Conservation (phyloP, 495 filamentous ascomycete genomes). For the Penicillium daleae region DNA sequence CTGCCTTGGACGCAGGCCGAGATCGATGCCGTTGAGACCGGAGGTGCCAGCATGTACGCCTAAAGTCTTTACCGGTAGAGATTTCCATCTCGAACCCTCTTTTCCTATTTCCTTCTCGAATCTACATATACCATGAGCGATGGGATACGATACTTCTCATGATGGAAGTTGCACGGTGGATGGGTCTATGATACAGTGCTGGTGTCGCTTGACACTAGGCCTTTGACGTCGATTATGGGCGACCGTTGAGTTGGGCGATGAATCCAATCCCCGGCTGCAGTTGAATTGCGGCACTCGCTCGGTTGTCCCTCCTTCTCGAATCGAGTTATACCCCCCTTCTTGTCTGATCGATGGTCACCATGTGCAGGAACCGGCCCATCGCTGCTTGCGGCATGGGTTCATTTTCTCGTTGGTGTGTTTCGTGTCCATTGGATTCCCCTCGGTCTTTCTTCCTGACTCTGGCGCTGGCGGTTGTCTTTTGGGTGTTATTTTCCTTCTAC, state of each 20-base stretch:
- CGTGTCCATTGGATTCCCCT: slow-evolving; percentile 20
- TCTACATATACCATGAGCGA: slow-evolving; percentile 25
- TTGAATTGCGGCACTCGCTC: slow-evolving; percentile 3
- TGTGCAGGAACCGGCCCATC: slow-evolving; percentile 7
- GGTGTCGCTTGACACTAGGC: slow-evolving; percentile 11
- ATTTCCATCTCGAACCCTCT: slow-evolving; percentile 4
- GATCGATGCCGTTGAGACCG: slow-evolving; percentile 94
- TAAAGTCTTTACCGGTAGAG: slow-evolving; percentile 38
- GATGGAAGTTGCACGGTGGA: slow-evolving; percentile 25
- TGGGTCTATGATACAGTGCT: slow-evolving; percentile 13
- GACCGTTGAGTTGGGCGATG: slow-evolving; percentile 9
- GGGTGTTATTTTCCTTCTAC: slow-evolving; percentile 35
- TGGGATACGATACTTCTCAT: slow-evolving; percentile 29
- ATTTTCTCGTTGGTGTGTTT: slow-evolving; percentile 17
- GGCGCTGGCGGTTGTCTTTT: slow-evolving; percentile 48
- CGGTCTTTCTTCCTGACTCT: slow-evolving; percentile 21
- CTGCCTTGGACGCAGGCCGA: slow-evolving; percentile 72
- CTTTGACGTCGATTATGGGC: slow-evolving; percentile 14
- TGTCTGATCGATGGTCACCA: slow-evolving; percentile 8
- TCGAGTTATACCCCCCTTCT: neutral
- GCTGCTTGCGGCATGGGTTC: slow-evolving; percentile 4
- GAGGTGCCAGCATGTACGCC: slow-evolving; percentile 73
- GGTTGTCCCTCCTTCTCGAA: neutral
- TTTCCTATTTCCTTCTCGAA: neutral
- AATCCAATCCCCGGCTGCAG: neutral